Evolutionary conservation across 164 flowering plant genomes (phyloP).

Genomic region (Euptelea pleiosperma): DNA sequence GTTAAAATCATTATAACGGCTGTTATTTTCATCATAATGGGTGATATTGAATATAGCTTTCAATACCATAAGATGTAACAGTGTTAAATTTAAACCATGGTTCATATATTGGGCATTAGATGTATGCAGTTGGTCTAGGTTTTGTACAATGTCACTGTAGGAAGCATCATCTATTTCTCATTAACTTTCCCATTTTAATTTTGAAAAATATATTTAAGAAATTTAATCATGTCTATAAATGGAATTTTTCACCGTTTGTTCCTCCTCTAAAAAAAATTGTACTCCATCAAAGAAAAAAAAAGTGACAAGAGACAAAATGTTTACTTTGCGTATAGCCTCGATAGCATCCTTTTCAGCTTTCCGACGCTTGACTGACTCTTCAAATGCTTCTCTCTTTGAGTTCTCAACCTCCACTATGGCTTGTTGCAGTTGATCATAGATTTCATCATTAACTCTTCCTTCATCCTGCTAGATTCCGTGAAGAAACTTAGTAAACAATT

Average conservation of each 20-base stretch:
- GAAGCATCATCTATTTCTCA: no score
- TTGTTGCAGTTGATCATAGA: slow-evolving; percentile 46
- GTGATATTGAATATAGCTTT: no score
- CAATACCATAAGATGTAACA: no score
- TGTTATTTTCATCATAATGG: no score
- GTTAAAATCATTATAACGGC: no score
- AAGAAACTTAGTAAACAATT: slow-evolving; percentile 1
- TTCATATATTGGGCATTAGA: no score
- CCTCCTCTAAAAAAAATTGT: background rate
- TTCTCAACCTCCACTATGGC: slow-evolving; percentile 49
- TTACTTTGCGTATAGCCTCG: slow-evolving; percentile 60
- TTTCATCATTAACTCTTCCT: slow-evolving; percentile 26
- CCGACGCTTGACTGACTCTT: slow-evolving; percentile 54
- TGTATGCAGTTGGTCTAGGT: no score
- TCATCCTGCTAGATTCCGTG: slow-evolving; percentile 36
- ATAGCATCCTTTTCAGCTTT: slow-evolving; percentile 66
- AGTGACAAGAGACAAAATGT: background rate
- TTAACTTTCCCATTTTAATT: no score
- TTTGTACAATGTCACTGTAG: no score
- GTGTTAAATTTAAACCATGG: no score
- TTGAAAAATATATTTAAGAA: no score
- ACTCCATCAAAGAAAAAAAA: background rate
- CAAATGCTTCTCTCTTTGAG: slow-evolving; percentile 47
- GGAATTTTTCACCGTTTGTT: background rate
- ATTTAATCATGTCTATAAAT: no score